Evolutionary conservation across 148 eudicot genomes (phyloP).

Genomic region (Bassia scoparia): DNA sequence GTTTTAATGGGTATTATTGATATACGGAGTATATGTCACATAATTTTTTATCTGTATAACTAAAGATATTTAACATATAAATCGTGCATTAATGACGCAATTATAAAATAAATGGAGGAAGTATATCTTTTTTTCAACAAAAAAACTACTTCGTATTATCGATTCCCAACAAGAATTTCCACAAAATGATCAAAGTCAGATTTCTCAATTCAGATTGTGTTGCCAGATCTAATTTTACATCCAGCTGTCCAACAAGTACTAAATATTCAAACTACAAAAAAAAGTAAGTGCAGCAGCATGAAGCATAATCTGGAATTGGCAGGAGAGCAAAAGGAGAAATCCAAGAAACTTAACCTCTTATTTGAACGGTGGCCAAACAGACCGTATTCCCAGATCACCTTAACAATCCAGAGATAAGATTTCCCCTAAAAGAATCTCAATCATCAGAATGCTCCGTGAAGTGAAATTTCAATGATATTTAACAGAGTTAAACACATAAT

Average conservation of each 20-base stretch:
- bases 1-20: too few relatives aligned
- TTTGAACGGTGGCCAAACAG: conserved; percentile 80
- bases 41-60: too few relatives aligned
- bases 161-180: neutral
- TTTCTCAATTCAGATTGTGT: neutral
- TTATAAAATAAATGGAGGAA: too few relatives aligned
- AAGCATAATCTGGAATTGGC: neutral
- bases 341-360: conserved; percentile 59
- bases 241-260: neutral
- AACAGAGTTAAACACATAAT: conserved; percentile 78
- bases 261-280: neutral
- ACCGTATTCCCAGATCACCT: conserved; percentile 82
- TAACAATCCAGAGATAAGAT: conserved; percentile 81
- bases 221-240: neutral
- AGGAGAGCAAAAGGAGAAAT: neutral
- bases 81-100: too few relatives aligned
- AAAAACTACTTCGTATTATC: neutral
- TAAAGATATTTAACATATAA: too few relatives aligned
- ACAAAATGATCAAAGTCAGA: neutral
- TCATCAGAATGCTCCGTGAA: conserved; percentile 79
- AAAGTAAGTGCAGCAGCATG: neutral
- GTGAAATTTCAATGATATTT: conserved; percentile 95
- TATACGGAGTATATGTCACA: too few relatives aligned
- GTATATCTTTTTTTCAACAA: too few relatives aligned
- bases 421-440: conserved; percentile 86